Evolutionary conservation across 345 rosid genomes (phyloP), one percentile per base, ranked within the genome.

Genomic region (Hibiscus syriacus): DNA sequence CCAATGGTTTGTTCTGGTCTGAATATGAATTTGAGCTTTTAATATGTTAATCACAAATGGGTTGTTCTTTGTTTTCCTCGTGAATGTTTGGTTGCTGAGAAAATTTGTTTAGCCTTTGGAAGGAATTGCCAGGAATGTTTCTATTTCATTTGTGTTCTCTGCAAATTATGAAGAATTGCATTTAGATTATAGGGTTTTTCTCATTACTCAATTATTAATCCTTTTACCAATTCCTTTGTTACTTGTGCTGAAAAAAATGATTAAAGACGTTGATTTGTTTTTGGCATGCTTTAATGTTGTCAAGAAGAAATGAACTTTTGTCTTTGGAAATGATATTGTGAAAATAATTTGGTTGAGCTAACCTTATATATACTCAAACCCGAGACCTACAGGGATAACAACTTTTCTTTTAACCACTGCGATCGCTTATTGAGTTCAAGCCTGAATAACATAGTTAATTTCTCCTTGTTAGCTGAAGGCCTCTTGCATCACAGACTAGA

Each of bases 41-140:
- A 16, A 30, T 13, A 8, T 16, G 43, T 14, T 19, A 19, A 58
- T 48, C 6, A 0, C 13, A 29, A 20, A 48, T 58, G 55, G 57
- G 66, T 57, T 45, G 34, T 4, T 69, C 12, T 69, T 27, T 26
- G 66, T 69, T 66, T 52, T 45, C 19, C 20, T 69, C 26, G 45
- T 55, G 39, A 69, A 57, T 46, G 54, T 49, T 19, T 55, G 38
- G n/a, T 56, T 57, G 45, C 49, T 17, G 39, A 57, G 55, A 30
- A 29, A 30, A 2, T 49, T 29, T 57, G 27, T 45, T 29, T 32
- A 20, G 6, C 0, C 20, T 6, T 20, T 43, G 72, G 22, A 56
- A 25, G 25, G 55, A 57, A 45, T 55, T 56, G 32, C 55, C 36
- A 11, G 23, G 11, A 57, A 52, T 52, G 4, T 20, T 52, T 52